A percentile compares a stretch with the other conserved stretches of the same genome.
Conservation (phyloP, 345 rosid species). For the Salix koriyanagi region DNA sequence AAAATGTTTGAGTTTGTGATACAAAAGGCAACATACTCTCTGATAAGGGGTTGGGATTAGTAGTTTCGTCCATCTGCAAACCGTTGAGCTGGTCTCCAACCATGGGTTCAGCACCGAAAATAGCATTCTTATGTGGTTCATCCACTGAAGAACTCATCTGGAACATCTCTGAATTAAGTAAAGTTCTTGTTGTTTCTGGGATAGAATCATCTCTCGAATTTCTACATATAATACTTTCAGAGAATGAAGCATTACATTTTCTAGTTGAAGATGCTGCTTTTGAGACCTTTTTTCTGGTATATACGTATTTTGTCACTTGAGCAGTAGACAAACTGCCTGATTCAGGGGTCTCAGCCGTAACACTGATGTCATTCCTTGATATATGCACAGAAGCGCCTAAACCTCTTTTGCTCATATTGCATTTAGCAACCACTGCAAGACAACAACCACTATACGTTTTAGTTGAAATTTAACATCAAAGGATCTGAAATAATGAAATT, state of each 20-base stretch:
- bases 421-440: constrained; percentile 15
- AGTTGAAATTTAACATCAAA: not conserved
- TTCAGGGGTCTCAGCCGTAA: constrained; percentile 15
- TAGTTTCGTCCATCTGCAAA: constrained; percentile 19
- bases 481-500: not conserved
- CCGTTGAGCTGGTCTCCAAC: constrained; percentile 25
- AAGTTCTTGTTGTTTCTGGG: constrained; percentile 19
- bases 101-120: constrained; percentile 9
- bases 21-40: constrained; percentile 13
- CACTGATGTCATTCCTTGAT: constrained; percentile 14
- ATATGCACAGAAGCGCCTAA: constrained; percentile 10
- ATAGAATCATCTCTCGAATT: constrained; percentile 23
- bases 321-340: constrained; percentile 11
- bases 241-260: constrained; percentile 31
- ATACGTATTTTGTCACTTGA: constrained; percentile 39
- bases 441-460: not conserved
- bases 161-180: constrained; percentile 27
- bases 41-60: constrained; percentile 14
- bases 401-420: constrained; percentile 9
- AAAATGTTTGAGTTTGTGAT: constrained; percentile 19
- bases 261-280: constrained; percentile 16
- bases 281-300: constrained; percentile 45
- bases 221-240: constrained; percentile 47
- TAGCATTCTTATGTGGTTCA: constrained; percentile 19
- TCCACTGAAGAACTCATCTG: constrained; percentile 26